Conservation (phyloP, 2,329 filamentous ascomycete genomes). For the Metarhizium brunneum region DNA sequence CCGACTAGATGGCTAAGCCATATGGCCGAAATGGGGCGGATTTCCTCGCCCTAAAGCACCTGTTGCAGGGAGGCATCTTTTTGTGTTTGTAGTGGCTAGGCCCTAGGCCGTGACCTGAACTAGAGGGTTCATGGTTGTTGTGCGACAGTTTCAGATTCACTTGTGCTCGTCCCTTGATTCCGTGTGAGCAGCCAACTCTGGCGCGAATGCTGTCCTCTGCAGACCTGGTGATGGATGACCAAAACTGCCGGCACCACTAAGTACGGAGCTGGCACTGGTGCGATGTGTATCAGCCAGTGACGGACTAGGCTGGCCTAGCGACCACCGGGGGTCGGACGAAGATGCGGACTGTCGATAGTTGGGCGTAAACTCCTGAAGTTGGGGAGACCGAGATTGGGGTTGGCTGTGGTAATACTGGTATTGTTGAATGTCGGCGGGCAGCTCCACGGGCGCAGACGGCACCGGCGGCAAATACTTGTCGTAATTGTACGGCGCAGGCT, state of each 20-base stretch:
- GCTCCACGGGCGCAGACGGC: constrained; percentile 28
- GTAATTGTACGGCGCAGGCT: constrained; percentile 6
- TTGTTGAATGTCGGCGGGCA: constrained; percentile 36
- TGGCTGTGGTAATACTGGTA: constrained; percentile 23
- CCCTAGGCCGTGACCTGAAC: background rate
- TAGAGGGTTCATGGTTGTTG: background rate
- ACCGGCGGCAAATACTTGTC: constrained; percentile 12
- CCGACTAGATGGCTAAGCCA: no score
- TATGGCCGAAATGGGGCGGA: no score
- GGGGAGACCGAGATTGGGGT: constrained; percentile 19
- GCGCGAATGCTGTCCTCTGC: constrained; percentile 31
- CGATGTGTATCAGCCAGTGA: constrained; percentile 13
- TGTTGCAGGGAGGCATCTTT: background rate
- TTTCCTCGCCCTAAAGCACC: no score
- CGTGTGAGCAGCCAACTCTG: constrained; percentile 36
- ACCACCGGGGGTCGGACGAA: constrained; percentile 31
- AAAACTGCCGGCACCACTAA: constrained; percentile 17
- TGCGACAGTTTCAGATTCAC: background rate
- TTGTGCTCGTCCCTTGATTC: constrained; percentile 38
- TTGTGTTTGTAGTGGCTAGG: background rate
- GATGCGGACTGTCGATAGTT: constrained; percentile 15
- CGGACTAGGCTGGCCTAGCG: constrained; percentile 21
- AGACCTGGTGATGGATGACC: constrained; percentile 26
- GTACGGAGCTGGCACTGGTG: constrained; percentile 15
- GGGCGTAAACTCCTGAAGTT: constrained; percentile 14